A percentile compares a stretch with the other conserved stretches of the same genome.
Evolutionary conservation across 2,329 filamentous ascomycete genomes (phyloP).

Genomic region (Teratosphaeria pseudoeucalypti): DNA sequence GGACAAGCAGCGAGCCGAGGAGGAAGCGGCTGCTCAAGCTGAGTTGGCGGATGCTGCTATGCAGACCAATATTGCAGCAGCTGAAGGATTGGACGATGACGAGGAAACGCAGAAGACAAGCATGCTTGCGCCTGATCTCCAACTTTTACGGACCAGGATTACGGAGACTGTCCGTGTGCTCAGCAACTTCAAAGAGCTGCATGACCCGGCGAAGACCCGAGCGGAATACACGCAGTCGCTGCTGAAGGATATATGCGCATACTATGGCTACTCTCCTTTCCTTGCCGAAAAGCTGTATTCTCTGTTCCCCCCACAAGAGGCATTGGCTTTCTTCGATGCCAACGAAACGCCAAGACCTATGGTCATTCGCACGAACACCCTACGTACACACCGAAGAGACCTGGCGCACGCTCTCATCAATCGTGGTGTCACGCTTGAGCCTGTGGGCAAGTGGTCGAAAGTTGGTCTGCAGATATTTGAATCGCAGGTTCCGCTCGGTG

Average conservation of each 20-base stretch:
- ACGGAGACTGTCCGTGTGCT: constrained; percentile 88
- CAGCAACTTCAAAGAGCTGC: constrained; percentile 74
- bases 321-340: constrained; percentile 96
- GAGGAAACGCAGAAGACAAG: constrained; percentile 47
- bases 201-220: constrained; percentile 69
- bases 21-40: constrained; percentile 71
- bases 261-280: constrained; percentile 92
- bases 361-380: constrained; percentile 92
- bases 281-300: constrained; percentile 93
- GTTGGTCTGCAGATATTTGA: constrained; percentile 96
- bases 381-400: constrained; percentile 65
- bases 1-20: constrained; percentile 64
- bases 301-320: constrained; percentile 85
- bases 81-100: constrained; percentile 50
- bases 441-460: constrained; percentile 97
- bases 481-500: constrained; percentile 74
- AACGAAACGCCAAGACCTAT: constrained; percentile 92
- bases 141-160: constrained; percentile 77
- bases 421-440: constrained; percentile 89
- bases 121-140: constrained; percentile 75
- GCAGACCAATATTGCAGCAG: constrained; percentile 84
- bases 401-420: constrained; percentile 92
- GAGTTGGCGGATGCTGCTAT: constrained; percentile 77
- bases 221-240: constrained; percentile 81
- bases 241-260: constrained; percentile 83